Evolutionary conservation across 192 early-diverging fungal genomes (phyloP).

Genomic region (Gryganskiella cystojenkinii): DNA sequence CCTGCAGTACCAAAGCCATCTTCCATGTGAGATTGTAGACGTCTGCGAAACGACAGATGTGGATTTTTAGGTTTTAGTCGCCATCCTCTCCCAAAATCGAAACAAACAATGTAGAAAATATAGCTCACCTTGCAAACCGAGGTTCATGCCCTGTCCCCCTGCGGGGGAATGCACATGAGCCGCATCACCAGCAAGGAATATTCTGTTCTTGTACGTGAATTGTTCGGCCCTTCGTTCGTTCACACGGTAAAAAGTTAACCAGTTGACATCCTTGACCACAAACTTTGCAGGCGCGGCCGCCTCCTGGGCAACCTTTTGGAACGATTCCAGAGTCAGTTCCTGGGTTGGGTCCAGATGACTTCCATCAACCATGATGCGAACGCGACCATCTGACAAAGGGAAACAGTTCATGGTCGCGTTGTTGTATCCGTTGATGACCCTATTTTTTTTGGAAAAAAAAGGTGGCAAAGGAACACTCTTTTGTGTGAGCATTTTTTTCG

Average conservation of each 20-base stretch:
- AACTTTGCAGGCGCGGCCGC: constrained; percentile 17
- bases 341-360: constrained; percentile 15
- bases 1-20: constrained; percentile 47
- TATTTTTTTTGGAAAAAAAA: neutral
- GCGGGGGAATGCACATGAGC: constrained; percentile 57
- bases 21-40: constrained; percentile 60
- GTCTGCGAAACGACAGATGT: constrained; percentile 41
- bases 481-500: too few species aligned
- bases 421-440: constrained; percentile 33
- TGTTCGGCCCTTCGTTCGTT: constrained; percentile 33
- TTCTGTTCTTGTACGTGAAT: constrained; percentile 39
- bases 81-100: too few species aligned
- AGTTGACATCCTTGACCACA: constrained; percentile 8
- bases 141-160: constrained; percentile 54
- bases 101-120: too few species aligned
- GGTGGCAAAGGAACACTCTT: too few species aligned
- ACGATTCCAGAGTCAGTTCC: constrained; percentile 13
- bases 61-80: constrained; percentile 2
- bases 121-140: constrained; percentile 47
- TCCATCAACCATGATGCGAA: constrained; percentile 41
- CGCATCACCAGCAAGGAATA: constrained; percentile 61
- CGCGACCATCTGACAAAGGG: constrained; percentile 25
- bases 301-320: constrained; percentile 23
- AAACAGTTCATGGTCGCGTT: constrained; percentile 45
- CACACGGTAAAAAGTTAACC: constrained; percentile 35